Conservation (phyloP, 2,329 filamentous ascomycete genomes). For the Rhytidhysteron rufulum region DNA sequence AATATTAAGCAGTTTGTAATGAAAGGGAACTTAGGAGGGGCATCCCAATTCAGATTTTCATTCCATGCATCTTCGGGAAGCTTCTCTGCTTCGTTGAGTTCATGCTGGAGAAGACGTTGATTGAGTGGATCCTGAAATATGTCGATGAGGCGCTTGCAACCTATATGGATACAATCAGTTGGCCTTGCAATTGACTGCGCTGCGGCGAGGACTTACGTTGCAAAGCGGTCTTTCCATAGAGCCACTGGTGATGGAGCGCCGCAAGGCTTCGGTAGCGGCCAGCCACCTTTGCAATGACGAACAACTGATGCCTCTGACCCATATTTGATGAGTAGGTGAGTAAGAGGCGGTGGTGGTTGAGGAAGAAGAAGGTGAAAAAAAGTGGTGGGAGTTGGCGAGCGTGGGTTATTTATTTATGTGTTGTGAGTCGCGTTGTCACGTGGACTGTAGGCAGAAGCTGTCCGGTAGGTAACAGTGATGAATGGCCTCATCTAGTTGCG, state of each 20-base stretch:
- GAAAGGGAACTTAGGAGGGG: slow-evolving; percentile 12
- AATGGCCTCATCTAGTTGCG: too few species aligned
- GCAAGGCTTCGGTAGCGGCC: slow-evolving; percentile 19
- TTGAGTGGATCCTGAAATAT: slow-evolving; percentile 13
- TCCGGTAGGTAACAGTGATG: too few species aligned
- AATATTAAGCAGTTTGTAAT: slow-evolving; percentile 12
- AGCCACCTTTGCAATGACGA: slow-evolving; percentile 19
- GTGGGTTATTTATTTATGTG: too few species aligned
- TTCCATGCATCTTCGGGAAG: slow-evolving; percentile 2
- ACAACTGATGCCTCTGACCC: slow-evolving; percentile 23
- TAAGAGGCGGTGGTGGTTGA: background rate
- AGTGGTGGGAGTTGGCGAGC: background rate
- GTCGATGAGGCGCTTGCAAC: slow-evolving; percentile 7
- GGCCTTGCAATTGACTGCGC: background rate
- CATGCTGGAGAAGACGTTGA: slow-evolving; percentile 12
- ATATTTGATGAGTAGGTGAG: slow-evolving; percentile 7
- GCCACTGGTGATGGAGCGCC: slow-evolving; percentile 17
- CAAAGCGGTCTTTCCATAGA: slow-evolving; percentile 11
- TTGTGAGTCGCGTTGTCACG: too few species aligned
- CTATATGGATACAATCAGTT: background rate
- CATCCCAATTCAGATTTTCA: background rate
- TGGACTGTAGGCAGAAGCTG: too few species aligned
- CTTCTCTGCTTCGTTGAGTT: slow-evolving; percentile 8
- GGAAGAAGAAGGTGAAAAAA: background rate
- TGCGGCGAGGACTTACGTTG: background rate